Conservation (phyloP, 2,329 filamentous ascomycete species). For the Talaromyces sp. region DNA sequence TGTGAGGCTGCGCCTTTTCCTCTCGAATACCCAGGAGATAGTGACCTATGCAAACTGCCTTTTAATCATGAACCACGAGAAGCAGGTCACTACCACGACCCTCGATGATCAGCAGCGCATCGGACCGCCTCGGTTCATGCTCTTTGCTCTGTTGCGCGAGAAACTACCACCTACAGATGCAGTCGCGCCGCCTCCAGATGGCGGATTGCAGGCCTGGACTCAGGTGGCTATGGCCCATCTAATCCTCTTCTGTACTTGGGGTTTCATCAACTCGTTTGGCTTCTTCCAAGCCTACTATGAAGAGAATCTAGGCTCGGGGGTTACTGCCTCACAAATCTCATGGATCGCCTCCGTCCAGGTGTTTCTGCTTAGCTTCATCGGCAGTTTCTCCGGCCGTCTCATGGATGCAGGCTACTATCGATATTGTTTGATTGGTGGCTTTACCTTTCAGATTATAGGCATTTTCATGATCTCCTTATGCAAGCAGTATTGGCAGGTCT, state of each 20-base stretch:
- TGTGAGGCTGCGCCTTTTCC: neutral
- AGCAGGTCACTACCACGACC: neutral
- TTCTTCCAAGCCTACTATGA: conserved; percentile 45
- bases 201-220: conserved; percentile 27
- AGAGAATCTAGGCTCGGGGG: conserved; percentile 16
- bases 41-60: too few relatives aligned
- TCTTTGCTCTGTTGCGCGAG: conserved; percentile 6
- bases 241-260: conserved; percentile 25
- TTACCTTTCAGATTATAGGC: conserved; percentile 37
- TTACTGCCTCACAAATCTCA: conserved; percentile 33
- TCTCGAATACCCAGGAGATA: too few relatives aligned
- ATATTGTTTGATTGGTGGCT: conserved; percentile 22
- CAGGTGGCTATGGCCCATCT: conserved; percentile 28
- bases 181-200: conserved; percentile 23
- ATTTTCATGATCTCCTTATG: conserved; percentile 44
- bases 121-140: neutral
- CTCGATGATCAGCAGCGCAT: neutral
- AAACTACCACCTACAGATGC: neutral
- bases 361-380: conserved; percentile 39
- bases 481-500: conserved; percentile 45
- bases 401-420: conserved; percentile 41
- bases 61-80: neutral
- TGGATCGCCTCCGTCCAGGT: conserved; percentile 44
- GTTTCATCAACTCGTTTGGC: conserved; percentile 33
- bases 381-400: conserved; percentile 38